Base-by-base conservation (phyloP, 805 yeast species). In the Myxozyma neotropica region DNA sequence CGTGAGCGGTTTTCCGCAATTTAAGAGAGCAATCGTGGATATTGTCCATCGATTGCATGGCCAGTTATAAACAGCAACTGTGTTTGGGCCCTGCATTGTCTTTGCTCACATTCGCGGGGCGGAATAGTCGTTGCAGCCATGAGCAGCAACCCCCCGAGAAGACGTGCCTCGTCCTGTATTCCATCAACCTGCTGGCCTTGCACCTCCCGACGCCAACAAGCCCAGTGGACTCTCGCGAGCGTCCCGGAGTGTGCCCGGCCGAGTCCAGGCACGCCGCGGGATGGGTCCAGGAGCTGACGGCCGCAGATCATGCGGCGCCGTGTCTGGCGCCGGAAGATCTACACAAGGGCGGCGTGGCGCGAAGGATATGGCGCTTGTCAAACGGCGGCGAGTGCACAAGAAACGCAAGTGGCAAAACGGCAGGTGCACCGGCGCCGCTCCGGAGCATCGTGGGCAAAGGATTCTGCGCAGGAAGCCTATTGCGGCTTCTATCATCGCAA, bases 291-390 rank as follows among this genome's bases (percentile, higher is more conserved):
- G 43, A 38, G 43, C n/a, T 15, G 43, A 19, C 43, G 31, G 53
- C 53, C 53, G 43, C 53, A 3, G 23, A 23, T n/a, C 15, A 12
- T 36, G 53, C 53, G 53, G 53, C 53, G 39, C 53, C 53, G 53
- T 48, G 43, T 17, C 26, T 6, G 8, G 53, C 12, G 13, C 53
- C 53, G 53, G 35, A 33, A 26, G 2, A 13, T 12, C 21, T 19
- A 24, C 53, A 23, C 43, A 48, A 36, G 21, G 7, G 6, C 17
- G 3, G 31, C 43, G 17, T 12, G 2, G 33, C 17, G 4, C 3
- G 1, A 21, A 10, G 4, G 19, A 19, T 48, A n/a, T 48, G 53
- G 44, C 43, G 13, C 5, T 23, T 24, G 12, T 23, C 1, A 8
- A 47, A 10, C 8, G 2, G 8, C 5, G 2, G 10, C 19, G 13